These are phyloP conservation scores for Eucalyptus cloeziana DNA, from an alignment of 345 rosid genomes.

Conservation along the genomic window DNA sequence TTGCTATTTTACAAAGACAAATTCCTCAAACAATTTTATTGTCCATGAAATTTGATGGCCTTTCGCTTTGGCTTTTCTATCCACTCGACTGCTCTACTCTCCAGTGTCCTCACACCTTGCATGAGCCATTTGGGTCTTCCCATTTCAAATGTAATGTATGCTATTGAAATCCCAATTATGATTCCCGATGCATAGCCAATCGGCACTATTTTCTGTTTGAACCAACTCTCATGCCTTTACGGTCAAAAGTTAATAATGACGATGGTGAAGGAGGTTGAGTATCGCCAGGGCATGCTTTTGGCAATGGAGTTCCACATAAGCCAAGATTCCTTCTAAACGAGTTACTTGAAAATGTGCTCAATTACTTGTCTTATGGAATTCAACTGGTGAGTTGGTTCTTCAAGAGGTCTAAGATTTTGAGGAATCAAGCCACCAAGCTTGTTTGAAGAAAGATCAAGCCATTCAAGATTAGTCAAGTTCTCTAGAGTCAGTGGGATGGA, in stretches of 20 bases:
- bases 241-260: accelerated
- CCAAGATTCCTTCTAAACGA: no score
- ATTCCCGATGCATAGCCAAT: background rate
- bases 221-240: accelerated
- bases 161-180: background rate
- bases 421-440: no score
- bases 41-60: background rate
- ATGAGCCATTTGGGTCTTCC: background rate
- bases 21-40: background rate
- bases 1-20: background rate
- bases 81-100: accelerated
- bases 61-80: background rate
- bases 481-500: no score
- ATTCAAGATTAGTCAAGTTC: no score
- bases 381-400: no score
- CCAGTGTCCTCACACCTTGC: accelerated
- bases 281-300: no score
- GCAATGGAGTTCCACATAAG: no score
- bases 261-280: accelerated
- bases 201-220: accelerated
- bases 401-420: no score
- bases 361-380: no score
- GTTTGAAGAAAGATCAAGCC: no score
- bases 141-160: background rate
- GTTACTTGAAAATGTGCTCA: no score